Conservation (phyloP, 768 basidiomycete genomes). For the Udeniomyces megalosporus region DNA sequence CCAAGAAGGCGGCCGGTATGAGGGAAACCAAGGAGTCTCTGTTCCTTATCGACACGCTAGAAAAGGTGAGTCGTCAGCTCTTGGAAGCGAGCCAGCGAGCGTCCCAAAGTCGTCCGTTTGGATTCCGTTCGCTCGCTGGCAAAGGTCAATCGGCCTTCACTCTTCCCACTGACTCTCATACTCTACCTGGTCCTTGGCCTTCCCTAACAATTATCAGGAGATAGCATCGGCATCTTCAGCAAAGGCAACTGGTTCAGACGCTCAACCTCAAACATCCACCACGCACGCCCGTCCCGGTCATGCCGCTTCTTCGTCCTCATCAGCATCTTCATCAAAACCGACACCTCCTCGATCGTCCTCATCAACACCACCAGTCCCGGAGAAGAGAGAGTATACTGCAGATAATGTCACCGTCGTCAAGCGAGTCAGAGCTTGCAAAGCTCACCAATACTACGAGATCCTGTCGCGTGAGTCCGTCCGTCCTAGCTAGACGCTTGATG, state of each 20-base stretch:
- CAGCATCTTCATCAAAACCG: neutral
- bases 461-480: constrained; percentile 32
- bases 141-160: neutral
- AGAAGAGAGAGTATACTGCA: constrained; percentile 67
- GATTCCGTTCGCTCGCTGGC: neutral
- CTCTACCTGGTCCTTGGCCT: neutral
- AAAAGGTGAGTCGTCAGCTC: neutral
- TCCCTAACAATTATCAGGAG: neutral
- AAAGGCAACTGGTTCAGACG: neutral
- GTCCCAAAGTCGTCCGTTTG: neutral
- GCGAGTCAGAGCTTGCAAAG: constrained; percentile 67
- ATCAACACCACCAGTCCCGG: neutral
- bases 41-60: constrained; percentile 3
- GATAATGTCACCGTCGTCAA: constrained; percentile 73
- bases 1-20: constrained; percentile 11
- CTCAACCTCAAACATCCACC: neutral
- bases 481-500: neutral
- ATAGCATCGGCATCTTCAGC: neutral
- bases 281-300: constrained; percentile 1
- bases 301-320: neutral
- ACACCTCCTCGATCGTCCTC: neutral
- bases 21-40: neutral
- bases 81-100: neutral
- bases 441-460: constrained; percentile 87
- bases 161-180: neutral